Percentiles rank a stretch among this genome's conserved stretches.
phyloP scores from a whole-genome alignment of 2,329 filamentous ascomycete species.

The Echinosphaeria canescens region DNA sequence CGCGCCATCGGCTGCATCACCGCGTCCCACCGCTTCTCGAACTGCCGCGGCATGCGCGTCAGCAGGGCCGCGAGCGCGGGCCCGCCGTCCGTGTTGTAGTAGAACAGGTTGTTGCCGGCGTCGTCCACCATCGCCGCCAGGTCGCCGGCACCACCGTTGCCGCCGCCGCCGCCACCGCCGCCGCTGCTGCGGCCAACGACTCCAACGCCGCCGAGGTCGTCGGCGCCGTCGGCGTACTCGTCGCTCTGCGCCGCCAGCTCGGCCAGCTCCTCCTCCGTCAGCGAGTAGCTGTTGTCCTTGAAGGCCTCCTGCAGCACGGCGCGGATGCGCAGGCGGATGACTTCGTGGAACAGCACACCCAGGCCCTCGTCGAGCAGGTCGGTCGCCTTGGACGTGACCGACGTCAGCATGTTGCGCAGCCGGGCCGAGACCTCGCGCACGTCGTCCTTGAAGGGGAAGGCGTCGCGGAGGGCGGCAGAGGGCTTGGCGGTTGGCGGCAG shows the following conservation, averaged over 20 bases:
- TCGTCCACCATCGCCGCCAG: conserved; percentile 7
- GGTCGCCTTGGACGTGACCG: conserved; percentile 55
- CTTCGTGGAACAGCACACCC: conserved; percentile 67
- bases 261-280: conserved; percentile 37
- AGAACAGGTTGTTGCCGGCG: no score
- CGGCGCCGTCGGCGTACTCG: conserved; percentile 16
- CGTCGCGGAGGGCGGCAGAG: conserved; percentile 27
- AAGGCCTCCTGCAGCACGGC: conserved; percentile 77
- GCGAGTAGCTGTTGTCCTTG: conserved; percentile 72
- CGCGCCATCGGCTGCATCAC: conserved; percentile 71
- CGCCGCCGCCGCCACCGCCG: no score
- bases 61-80: conserved; percentile 10
- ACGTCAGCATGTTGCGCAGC: conserved; percentile 44
- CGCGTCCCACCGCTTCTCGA: conserved; percentile 68
- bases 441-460: conserved; percentile 69
- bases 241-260: conserved; percentile 31
- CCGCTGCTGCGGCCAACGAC: no score
- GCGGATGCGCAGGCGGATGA: conserved; percentile 66
- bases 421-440: conserved; percentile 44
- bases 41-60: conserved; percentile 58
- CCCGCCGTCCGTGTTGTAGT: background rate
- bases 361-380: conserved; percentile 74
- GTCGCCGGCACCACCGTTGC: no score
- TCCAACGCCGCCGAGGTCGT: no score
- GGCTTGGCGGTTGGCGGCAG: no score